Evolutionary conservation across 2,329 filamentous ascomycete genomes (phyloP).

Genomic region (Pseudocercospora eumusae): DNA sequence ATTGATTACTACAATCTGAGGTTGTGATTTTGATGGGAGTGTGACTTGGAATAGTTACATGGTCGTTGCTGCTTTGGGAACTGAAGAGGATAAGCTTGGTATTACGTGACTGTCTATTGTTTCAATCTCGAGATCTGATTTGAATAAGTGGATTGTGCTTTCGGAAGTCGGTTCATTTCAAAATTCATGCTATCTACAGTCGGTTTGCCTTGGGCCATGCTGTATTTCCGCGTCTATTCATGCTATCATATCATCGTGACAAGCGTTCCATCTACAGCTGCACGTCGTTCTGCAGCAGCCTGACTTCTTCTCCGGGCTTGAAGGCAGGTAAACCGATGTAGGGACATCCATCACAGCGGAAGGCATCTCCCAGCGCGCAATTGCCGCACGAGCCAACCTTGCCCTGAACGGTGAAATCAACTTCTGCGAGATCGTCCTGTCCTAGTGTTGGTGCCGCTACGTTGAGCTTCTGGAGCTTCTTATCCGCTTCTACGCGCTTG

Average conservation of each 20-base stretch:
- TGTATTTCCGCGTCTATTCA: not conserved
- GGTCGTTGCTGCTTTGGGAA: no score
- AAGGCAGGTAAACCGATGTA: constrained; percentile 93
- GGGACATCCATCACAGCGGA: constrained; percentile 66
- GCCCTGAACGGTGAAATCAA: constrained; percentile 97
- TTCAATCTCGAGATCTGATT: not conserved
- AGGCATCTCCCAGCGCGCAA: constrained; percentile 87
- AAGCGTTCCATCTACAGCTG: constrained; percentile 62
- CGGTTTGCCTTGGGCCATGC: not conserved
- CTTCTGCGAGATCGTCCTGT: constrained; percentile 77
- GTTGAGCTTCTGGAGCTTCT: constrained; percentile 55
- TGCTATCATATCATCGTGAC: not conserved
- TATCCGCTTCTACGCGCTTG: constrained; percentile 66
- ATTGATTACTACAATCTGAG: no score
- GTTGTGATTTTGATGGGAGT: no score
- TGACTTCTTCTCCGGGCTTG: constrained; percentile 93
- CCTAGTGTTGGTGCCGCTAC: constrained; percentile 50
- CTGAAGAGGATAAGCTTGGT: no score
- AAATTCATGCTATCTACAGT: not conserved
- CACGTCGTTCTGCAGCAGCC: constrained; percentile 79
- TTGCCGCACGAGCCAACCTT: constrained; percentile 95
- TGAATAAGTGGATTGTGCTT: not conserved
- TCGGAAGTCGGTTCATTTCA: not conserved
- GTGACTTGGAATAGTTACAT: no score
- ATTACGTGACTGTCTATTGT: no score